A percentile compares a stretch with the other conserved stretches of the same genome.
phyloP scores from a whole-genome alignment of 768 basidiomycete species.

The Psilocybe sp. region DNA sequence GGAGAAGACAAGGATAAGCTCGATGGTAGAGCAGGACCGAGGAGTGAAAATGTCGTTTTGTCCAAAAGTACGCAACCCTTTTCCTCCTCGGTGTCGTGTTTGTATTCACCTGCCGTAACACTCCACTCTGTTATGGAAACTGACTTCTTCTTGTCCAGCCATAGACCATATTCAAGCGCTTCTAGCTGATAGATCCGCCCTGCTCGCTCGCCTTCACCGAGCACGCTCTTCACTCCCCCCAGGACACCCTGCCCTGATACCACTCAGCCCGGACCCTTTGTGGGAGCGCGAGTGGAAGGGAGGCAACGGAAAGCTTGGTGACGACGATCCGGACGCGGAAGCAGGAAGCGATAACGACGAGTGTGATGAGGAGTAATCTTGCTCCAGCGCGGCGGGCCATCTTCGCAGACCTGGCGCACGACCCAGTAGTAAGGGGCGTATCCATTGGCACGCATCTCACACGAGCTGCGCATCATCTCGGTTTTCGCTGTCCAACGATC shows the following conservation, averaged over 20 bases:
- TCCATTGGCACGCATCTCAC: too few species aligned
- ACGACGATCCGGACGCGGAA: constrained; percentile 35
- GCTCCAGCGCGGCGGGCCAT: constrained; percentile 1
- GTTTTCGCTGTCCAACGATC: too few species aligned
- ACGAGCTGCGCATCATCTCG: too few species aligned
- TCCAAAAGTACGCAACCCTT: constrained; percentile 67
- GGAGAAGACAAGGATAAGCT: constrained; percentile 52
- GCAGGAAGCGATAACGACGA: constrained; percentile 24
- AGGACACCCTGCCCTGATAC: constrained; percentile 54
- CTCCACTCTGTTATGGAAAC: background rate
- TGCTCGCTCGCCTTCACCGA: constrained; percentile 56
- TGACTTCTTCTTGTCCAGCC: constrained; percentile 42
- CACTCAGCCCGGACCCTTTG: constrained; percentile 36
- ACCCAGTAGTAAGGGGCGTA: too few species aligned
- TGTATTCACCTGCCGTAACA: background rate
- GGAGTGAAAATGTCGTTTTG: constrained; percentile 88
- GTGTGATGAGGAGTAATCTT: constrained; percentile 9
- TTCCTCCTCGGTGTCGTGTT: background rate
- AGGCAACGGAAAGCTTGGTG: constrained; percentile 51
- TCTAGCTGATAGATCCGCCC: constrained; percentile 52
- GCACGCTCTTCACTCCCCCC: constrained; percentile 57
- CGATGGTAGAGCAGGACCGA: constrained; percentile 85
- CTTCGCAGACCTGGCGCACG: too few species aligned
- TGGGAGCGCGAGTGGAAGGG: constrained; percentile 90
- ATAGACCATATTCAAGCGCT: constrained; percentile 82